Percentiles rank a stretch among this genome's conserved stretches.
Conservation (phyloP, 2,329 filamentous ascomycete species). For the Pseudogymnoascus sp. region DNA sequence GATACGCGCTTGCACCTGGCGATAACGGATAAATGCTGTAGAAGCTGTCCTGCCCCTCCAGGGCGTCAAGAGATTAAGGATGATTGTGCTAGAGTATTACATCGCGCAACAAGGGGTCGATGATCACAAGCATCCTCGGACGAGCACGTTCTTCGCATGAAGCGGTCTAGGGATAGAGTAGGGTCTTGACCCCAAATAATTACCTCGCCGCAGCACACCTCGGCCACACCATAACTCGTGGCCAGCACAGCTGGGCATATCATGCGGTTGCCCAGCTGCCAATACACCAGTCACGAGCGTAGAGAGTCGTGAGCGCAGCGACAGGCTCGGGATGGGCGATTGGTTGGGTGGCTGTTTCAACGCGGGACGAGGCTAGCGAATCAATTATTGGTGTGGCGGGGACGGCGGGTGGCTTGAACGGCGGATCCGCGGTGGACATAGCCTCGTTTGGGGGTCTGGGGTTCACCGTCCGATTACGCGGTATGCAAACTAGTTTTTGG, state of each 20-base stretch:
- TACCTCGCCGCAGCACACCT: conserved; percentile 5
- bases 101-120: neutral
- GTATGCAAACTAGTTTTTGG: neutral
- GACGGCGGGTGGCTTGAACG: conserved; percentile 3
- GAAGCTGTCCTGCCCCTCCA: neutral
- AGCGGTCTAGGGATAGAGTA: neutral
- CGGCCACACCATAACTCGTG: conserved; percentile 1
- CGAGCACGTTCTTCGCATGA: conserved; percentile 3
- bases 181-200: neutral
- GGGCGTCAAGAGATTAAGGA: neutral
- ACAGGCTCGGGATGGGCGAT: neutral
- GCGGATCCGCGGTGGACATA: conserved; percentile 5
- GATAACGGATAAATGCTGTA: conserved; percentile 2
- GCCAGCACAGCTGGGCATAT: conserved; percentile 2
- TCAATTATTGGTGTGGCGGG: conserved; percentile 9
- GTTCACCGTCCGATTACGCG: conserved; percentile 4
- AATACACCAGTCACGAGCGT: neutral
- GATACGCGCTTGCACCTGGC: neutral
- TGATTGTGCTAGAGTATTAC: neutral
- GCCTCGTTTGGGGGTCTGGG: conserved; percentile 8
- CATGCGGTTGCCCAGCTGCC: conserved; percentile 6
- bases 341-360: conserved; percentile 2
- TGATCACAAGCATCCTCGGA: conserved; percentile 4
- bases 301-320: neutral
- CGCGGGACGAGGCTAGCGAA: neutral